Evolutionary conservation across 371 early-diverging fungal species (phyloP).

Genomic region (Polyrhizophydium stewartii): DNA sequence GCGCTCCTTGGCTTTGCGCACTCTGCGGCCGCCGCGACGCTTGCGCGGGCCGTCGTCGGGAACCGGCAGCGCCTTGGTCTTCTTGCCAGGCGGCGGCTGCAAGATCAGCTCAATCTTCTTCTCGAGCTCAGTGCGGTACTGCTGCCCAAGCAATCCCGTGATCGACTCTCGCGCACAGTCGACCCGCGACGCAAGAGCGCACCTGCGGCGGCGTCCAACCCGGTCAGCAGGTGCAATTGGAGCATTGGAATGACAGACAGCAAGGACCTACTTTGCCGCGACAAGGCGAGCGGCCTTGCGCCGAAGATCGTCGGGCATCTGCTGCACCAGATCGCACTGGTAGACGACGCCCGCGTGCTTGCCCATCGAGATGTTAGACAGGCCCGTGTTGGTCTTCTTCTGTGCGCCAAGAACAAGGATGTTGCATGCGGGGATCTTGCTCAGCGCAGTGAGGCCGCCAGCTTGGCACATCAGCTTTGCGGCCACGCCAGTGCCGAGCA

Average conservation of each 20-base stretch:
- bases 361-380: conserved; percentile 67
- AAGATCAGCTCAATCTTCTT: conserved; percentile 79
- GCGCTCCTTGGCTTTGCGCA: conserved; percentile 77
- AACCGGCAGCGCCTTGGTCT: conserved; percentile 83
- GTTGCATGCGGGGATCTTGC: conserved; percentile 91
- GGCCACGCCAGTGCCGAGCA: conserved; percentile 84
- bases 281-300: conserved; percentile 72
- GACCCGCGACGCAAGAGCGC: conserved; percentile 80
- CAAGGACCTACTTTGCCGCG: conserved; percentile 68
- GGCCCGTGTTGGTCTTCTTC: conserved; percentile 66
- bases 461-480: conserved; percentile 89
- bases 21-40: conserved; percentile 82
- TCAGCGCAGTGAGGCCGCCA: conserved; percentile 82
- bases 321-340: conserved; percentile 64
- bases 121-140: conserved; percentile 75
- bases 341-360: conserved; percentile 80
- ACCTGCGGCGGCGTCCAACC: conserved; percentile 9
- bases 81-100: conserved; percentile 84
- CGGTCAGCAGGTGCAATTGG: background rate
- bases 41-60: conserved; percentile 91
- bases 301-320: conserved; percentile 70
- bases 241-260: background rate
- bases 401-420: conserved; percentile 63
- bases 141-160: conserved; percentile 67
- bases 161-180: conserved; percentile 67